Conservation (phyloP, 1,284 basidiomycete genomes). For the Ustilago shanxiensis region DNA sequence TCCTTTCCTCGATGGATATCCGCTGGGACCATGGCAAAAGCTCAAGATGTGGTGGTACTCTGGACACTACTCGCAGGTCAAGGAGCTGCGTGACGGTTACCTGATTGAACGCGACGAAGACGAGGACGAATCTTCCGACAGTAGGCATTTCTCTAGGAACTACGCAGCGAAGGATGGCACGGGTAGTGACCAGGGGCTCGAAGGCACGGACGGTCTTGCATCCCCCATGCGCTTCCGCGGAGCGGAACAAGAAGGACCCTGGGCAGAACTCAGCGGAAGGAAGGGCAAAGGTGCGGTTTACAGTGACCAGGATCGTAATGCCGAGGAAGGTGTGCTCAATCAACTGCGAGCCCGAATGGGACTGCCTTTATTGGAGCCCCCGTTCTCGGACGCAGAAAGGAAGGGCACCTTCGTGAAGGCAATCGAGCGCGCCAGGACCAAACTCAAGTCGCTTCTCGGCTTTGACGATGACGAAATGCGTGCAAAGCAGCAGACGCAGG, state of each 20-base stretch:
- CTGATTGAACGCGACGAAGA: constrained; percentile 48
- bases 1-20: constrained; percentile 67
- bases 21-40: constrained; percentile 59
- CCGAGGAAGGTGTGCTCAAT: constrained; percentile 45
- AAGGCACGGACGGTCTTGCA: background rate
- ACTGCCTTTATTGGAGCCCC: constrained; percentile 28
- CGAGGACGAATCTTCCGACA: constrained; percentile 20
- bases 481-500: constrained; percentile 42
- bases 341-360: constrained; percentile 32
- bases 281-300: constrained; percentile 46
- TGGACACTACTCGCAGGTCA: constrained; percentile 53
- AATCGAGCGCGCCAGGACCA: constrained; percentile 8
- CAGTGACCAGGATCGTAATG: constrained; percentile 44
- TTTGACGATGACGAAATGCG: constrained; percentile 38
- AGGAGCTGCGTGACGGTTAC: constrained; percentile 46
- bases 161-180: background rate
- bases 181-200: background rate
- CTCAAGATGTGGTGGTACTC: constrained; percentile 58
- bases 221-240: constrained; percentile 35
- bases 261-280: constrained; percentile 42
- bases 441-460: constrained; percentile 36
- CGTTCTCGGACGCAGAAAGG: constrained; percentile 1
- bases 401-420: constrained; percentile 18
- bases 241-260: constrained; percentile 40
- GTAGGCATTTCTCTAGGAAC: background rate